A percentile compares a stretch with the other conserved stretches of the same genome.
Conservation (phyloP, 805 yeast species). For the Kazachstania africana region DNA sequence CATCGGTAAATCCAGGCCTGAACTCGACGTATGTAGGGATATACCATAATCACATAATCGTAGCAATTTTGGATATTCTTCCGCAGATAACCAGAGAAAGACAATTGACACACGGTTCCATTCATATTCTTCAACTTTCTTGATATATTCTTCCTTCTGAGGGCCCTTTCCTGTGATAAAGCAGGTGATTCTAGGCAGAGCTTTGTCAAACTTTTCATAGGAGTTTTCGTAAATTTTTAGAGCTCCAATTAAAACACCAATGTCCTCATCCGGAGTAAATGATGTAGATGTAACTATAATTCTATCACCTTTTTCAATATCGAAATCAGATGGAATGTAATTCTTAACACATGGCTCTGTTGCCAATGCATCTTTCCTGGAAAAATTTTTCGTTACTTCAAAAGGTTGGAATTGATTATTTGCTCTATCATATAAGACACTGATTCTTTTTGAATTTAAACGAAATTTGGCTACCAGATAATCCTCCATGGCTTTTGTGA, state of each 20-base stretch:
- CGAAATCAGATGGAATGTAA: conserved; percentile 25
- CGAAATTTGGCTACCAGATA: conserved; percentile 48
- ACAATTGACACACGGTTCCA: conserved; percentile 43
- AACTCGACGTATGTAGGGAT: conserved; percentile 81
- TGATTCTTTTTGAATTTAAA: conserved; percentile 35
- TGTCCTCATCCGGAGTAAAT: conserved; percentile 92
- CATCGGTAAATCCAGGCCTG: conserved; percentile 95
- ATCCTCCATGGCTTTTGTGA: conserved; percentile 59
- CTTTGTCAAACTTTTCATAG: conserved; percentile 13
- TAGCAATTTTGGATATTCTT: conserved; percentile 68
- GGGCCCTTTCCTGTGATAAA: conserved; percentile 99
- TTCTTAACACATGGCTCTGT: conserved; percentile 25
- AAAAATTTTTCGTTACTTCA: conserved; percentile 10
- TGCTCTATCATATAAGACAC: conserved; percentile 81
- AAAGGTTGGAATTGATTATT: conserved; percentile 53
- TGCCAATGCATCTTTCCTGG: conserved; percentile 8
- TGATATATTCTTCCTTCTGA: conserved; percentile 40
- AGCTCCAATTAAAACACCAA: conserved; percentile 56
- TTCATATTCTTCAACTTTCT: conserved; percentile 32
- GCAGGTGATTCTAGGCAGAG: conserved; percentile 41
- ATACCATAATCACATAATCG: conserved; percentile 78
- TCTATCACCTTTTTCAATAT: conserved; percentile 34
- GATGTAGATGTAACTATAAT: conserved; percentile 83
- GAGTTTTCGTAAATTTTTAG: conserved; percentile 44
- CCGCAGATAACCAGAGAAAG: conserved; percentile 65